These are phyloP conservation scores for Pulveroboletus frians DNA, from an alignment of 768 basidiomycete genomes.

Conservation along the genomic window DNA sequence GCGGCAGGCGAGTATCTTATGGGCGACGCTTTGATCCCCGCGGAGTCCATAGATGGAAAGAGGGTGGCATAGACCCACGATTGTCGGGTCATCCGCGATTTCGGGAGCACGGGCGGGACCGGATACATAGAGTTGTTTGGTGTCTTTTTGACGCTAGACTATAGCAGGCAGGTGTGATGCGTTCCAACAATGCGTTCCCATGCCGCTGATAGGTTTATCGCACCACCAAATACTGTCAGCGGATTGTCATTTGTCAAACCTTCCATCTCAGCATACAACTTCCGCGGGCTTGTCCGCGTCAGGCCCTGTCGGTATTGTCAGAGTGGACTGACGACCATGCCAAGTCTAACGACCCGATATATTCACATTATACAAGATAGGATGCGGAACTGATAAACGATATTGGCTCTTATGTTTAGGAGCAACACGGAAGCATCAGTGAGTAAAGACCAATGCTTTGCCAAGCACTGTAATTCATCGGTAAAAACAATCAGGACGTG, in stretches of 20 bases:
- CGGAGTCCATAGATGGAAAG: slow-evolving; percentile 10
- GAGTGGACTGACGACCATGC: not conserved
- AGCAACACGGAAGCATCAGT: slow-evolving; percentile 7
- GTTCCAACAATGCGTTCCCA: not conserved
- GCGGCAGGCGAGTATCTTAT: slow-evolving; percentile 68
- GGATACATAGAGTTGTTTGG: not conserved
- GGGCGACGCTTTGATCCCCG: slow-evolving; percentile 32
- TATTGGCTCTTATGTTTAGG: not conserved
- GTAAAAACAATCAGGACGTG: not conserved
- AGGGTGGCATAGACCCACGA: slow-evolving; percentile 24
- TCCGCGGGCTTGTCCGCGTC: not conserved
- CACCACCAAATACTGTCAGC: not conserved
- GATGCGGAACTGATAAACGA: not conserved
- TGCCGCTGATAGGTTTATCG: not conserved
- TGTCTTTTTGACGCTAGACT: not conserved
- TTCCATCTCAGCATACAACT: not conserved
- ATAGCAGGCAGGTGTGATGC: not conserved
- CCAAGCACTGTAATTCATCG: slow-evolving; percentile 9
- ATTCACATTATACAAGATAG: not conserved
- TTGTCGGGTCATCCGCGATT: slow-evolving; percentile 14
- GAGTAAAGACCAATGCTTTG: slow-evolving; percentile 16
- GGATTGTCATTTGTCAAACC: not conserved
- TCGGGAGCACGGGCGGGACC: slow-evolving; percentile 3
- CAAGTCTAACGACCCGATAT: not conserved
- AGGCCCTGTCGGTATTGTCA: not conserved